Base-by-base conservation (phyloP, 805 yeast species). In the Deakozyma indianensis region DNA sequence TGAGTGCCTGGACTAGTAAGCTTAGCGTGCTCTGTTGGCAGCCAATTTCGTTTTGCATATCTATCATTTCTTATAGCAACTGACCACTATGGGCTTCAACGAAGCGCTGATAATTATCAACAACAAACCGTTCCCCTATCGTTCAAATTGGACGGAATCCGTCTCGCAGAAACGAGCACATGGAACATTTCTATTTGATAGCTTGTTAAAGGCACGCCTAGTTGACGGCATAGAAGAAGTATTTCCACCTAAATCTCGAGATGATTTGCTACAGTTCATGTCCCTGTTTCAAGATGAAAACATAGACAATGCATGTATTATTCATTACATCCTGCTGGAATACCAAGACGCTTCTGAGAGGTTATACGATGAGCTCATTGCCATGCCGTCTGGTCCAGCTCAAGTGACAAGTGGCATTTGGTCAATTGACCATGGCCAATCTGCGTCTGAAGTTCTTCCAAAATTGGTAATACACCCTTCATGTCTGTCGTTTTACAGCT, bases 321-420 rank as follows among this genome's bases (percentile, higher is more conserved):
- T 48, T 15, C 49, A 46, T 41, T 54, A 52, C 44, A 28, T 52
- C 20, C 50, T 54, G 28, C 41, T 52, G 22, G 55, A 53, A 38
- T 51, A 48, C 41, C 51, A 49, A 20, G 38, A 32, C 18, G 38
- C 38, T n/a, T 32, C 38, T 5, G 38, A 32, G 38, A 14, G 38
- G 4, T n/a, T 32, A 7, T 32, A 32, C 16, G 38, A 32, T n/a
- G 38, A 32, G 18, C 18, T n/a, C 18, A 20, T 32, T 5, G 38
- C 18, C 7, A 32, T 3, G 35, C 40, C 28, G 41, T 41, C n/a
- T 40, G 41, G 15, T 41, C 45, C 5, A 28, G 45, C 32, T 24
- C 20, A 5, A 40, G 48, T 16, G 51, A 48, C 38, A 38, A 43
- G 22, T 32, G 55, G 53, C 35, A 46, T 25, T 22, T 52, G 23